A percentile compares a stretch with the other conserved stretches of the same genome.
Evolutionary conservation across 164 flowering plant species (phyloP).

Genomic region (Nelumbo lutea): DNA sequence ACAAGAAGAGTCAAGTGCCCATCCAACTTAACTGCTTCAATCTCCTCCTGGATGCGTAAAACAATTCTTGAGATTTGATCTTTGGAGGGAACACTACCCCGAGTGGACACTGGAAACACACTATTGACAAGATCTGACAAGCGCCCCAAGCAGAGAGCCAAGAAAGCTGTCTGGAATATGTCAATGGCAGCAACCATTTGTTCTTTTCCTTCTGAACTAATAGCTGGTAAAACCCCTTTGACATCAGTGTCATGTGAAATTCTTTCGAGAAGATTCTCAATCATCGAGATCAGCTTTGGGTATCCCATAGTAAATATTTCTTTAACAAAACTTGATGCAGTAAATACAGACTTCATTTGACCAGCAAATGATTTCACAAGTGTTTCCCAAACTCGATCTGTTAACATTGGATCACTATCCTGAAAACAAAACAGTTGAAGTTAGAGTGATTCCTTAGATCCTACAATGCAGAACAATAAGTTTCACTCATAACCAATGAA

Average conservation of each 20-base stretch:
- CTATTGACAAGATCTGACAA: slow-evolving; percentile 79
- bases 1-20: slow-evolving; percentile 88
- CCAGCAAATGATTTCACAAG: slow-evolving; percentile 79
- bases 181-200: slow-evolving; percentile 79
- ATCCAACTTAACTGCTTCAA: slow-evolving; percentile 85
- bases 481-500: not conserved
- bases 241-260: slow-evolving; percentile 87
- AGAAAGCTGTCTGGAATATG: slow-evolving; percentile 79
- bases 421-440: slow-evolving; percentile 23
- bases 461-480: not conserved
- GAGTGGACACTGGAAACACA: slow-evolving; percentile 73
- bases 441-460: not conserved
- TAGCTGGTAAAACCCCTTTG: slow-evolving; percentile 87
- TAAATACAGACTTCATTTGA: slow-evolving; percentile 90
- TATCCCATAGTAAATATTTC: slow-evolving; percentile 85
- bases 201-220: slow-evolving; percentile 64
- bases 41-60: slow-evolving; percentile 81
- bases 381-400: slow-evolving; percentile 96
- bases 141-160: slow-evolving; percentile 68
- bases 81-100: slow-evolving; percentile 86
- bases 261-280: slow-evolving; percentile 86
- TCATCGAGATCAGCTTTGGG: slow-evolving; percentile 74
- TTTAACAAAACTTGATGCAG: slow-evolving; percentile 94
- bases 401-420: slow-evolving; percentile 86
- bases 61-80: slow-evolving; percentile 79